Evolutionary conservation across 139 green algal genomes (phyloP), one percentile per base, ranked within the genome.

Genomic region (Diplosphaera chodatii): DNA sequence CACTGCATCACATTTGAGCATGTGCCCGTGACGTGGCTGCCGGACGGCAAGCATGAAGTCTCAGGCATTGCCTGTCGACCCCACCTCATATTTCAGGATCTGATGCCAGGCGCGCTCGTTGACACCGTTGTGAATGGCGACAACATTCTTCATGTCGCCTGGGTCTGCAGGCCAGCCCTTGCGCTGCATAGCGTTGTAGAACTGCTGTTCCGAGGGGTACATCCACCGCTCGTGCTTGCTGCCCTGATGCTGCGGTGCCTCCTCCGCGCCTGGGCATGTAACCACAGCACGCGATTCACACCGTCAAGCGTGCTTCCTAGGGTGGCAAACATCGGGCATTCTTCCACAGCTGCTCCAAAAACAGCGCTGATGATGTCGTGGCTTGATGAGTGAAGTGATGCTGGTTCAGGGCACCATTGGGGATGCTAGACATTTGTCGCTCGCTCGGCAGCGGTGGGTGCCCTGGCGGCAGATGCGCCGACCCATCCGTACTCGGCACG

Each of bases 61-160:
- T n/a, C n/a, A n/a, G n/a, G n/a, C n/a, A n/a, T n/a, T n/a, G n/a
- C n/a, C n/a, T n/a, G n/a, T n/a, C 37, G 13, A 8, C 37, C 37
- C 13, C 48, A 59, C 48, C 48, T 59, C 48, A 18, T 59, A 59
- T 59, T 59, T 59, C 13, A 59, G 48, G 48, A 59, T 59, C 48
- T 59, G 48, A 25, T 59, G 72, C 93, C 93, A 98, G 0, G 88
- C 92, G 6, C 87, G 82, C 83, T 98, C 93, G 75, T 98, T 98
- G 40, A 98, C 93, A 0, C 82, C 81, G 77, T 98, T 98, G 84
- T 98, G 93, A 32, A 98, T 98, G 63, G 79, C 78, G 48, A 98
- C 91, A 63, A 98, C 92, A 2, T 77, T 85, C 1, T 65, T 48
- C 92, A 97, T 97, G 84, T 97, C 91, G 0, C 86, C 67, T 29